Base-by-base conservation (phyloP, 257 asterid species). In the Knoxia roxburghii region DNA sequence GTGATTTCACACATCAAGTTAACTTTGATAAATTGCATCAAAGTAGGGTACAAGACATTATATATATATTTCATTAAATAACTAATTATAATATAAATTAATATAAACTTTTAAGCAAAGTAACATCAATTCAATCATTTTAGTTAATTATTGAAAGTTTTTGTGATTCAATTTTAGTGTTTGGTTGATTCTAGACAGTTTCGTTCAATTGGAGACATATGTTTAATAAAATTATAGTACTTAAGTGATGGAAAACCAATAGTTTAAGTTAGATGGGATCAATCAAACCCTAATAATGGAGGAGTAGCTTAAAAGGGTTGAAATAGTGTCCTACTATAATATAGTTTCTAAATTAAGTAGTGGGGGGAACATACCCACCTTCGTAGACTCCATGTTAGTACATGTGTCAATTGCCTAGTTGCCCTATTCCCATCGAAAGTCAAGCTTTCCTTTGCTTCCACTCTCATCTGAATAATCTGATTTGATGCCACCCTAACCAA, bases 351-450 rank as follows among this genome's bases (percentile, higher is more conserved):
- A 33, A 37, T 30, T 71, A 18, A 30, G 50, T 5, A 33, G 32
- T 33, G 61, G 24, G 50, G 15, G 43, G 40, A 30, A 67, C n/a
- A n/a, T n/a, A n/a, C 72, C 73, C 79, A 45, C 53, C 35, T 21
- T 33, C 20, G 26, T 69, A 18, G 74, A 60, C 67, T 68, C 67
- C 77, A 59, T 17, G 72, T 71, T 76, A 64, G 21, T 66, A 81
- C 79, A 65, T 33, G 64, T 72, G 75, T 40, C 79, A 72, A 45
- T 30, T 64, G 59, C 68, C 75, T 72, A 67, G n/a, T 76, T 32
- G 65, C 50, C 67, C 69, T 71, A 24, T 57, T 73, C 69, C 13
- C 56, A 35, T 40, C 15, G 61, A 65, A 57, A 40, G 37, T 37
- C 26, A 32, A 67, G 54, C 11, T 62, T 7, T 6, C 23, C 62